Percentiles rank a stretch among this genome's conserved stretches.
These are phyloP conservation scores for Coccomyxa subellipsoidea DNA, from an alignment of 163 green algal genomes.

Conservation along the genomic window DNA sequence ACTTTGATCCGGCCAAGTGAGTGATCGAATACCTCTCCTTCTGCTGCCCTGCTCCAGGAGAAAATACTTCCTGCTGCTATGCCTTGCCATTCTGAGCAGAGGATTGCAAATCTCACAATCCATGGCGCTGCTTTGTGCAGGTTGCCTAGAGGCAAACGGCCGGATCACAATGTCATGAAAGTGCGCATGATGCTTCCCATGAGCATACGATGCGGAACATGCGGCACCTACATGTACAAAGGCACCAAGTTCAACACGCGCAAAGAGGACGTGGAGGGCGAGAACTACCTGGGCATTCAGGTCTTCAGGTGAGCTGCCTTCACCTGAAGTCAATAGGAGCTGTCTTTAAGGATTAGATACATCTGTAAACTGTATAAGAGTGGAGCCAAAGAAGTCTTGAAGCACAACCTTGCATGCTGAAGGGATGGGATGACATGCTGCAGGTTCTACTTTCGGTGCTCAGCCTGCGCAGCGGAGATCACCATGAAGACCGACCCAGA, in stretches of 20 bases:
- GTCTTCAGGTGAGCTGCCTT: slow-evolving; percentile 56
- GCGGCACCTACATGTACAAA: slow-evolving; percentile 98
- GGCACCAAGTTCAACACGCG: slow-evolving; percentile 98
- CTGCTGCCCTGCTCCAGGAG: not conserved
- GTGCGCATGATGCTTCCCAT: slow-evolving; percentile 91
- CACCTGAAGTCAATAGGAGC: too few relatives aligned
- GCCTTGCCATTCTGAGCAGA: too few relatives aligned
- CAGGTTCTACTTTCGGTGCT: slow-evolving; percentile 53
- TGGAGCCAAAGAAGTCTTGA: too few relatives aligned
- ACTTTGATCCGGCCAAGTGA: slow-evolving; percentile 93
- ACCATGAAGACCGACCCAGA: slow-evolving; percentile 98
- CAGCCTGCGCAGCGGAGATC: slow-evolving; percentile 91
- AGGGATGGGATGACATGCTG: too few relatives aligned
- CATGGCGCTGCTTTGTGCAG: not conserved
- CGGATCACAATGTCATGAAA: slow-evolving; percentile 88
- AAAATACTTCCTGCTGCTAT: not conserved
- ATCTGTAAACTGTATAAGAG: not conserved
- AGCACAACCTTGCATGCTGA: too few relatives aligned
- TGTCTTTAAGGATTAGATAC: too few relatives aligned
- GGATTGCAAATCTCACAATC: too few relatives aligned
- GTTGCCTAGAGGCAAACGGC: slow-evolving; percentile 64
- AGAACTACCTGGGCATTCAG: slow-evolving; percentile 93
- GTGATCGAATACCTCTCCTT: too few relatives aligned
- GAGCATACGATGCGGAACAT: slow-evolving; percentile 94
- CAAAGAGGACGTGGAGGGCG: slow-evolving; percentile 87